Percentiles rank a stretch among this genome's conserved stretches.
phyloP scores from a whole-genome alignment of 768 basidiomycete species.

The Psilocybe sp. region DNA sequence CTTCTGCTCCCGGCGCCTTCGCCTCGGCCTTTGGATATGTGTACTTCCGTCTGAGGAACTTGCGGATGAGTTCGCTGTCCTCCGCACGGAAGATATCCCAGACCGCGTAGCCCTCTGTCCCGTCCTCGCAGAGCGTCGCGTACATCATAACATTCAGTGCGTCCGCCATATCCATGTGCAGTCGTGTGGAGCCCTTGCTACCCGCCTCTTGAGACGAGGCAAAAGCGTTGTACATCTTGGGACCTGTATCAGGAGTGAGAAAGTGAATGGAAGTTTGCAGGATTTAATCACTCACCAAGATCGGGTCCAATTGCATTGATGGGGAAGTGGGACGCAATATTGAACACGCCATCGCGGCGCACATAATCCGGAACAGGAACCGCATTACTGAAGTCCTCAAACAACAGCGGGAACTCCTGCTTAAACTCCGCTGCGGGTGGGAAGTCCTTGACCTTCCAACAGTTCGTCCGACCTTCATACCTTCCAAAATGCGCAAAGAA shows the following conservation, averaged over 20 bases:
- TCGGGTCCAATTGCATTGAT: conserved; percentile 76
- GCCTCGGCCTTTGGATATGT: conserved; percentile 17
- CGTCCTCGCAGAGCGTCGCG: conserved; percentile 53
- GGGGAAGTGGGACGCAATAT: conserved; percentile 89
- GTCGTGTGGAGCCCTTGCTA: conserved; percentile 79
- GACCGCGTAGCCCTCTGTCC: conserved; percentile 75
- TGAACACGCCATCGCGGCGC: conserved; percentile 84
- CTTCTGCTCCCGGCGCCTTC: neutral
- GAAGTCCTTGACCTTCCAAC: conserved; percentile 92
- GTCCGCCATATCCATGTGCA: conserved; percentile 96
- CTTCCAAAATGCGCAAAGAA: conserved; percentile 82
- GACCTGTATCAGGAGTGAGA: conserved; percentile 45
- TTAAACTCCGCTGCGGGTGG: conserved; percentile 86
- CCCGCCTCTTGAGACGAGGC: conserved; percentile 62
- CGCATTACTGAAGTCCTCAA: conserved; percentile 76
- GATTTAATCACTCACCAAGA: conserved; percentile 49
- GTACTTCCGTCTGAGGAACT: conserved; percentile 68
- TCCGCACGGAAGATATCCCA: conserved; percentile 90
- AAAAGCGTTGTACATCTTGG: conserved; percentile 95
- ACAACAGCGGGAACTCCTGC: conserved; percentile 78
- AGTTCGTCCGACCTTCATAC: conserved; percentile 52
- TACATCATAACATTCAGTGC: conserved; percentile 91
- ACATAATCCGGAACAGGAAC: conserved; percentile 90
- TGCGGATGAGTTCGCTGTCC: conserved; percentile 75
- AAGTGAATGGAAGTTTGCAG: neutral